phyloP scores from a whole-genome alignment of 1,139 yeast genomes.

The Hansenula lynferdii region DNA sequence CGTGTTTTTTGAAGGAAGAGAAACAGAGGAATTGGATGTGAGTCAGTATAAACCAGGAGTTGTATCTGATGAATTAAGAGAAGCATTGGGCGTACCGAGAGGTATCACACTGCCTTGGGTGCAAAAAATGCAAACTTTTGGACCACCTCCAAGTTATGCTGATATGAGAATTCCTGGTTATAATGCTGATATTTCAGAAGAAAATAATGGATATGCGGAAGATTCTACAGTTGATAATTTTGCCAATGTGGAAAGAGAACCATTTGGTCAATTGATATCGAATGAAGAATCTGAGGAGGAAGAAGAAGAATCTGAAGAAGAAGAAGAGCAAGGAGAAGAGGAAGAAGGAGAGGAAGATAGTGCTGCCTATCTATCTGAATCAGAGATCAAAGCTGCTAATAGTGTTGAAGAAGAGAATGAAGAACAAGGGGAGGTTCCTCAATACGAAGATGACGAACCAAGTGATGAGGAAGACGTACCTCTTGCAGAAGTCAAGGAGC shows the following conservation, averaged over 20 bases:
- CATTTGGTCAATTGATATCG: conserved; percentile 40
- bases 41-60: conserved; percentile 60
- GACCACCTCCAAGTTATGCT: conserved; percentile 85
- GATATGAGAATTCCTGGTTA: conserved; percentile 54
- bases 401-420: conserved; percentile 6
- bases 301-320: conserved; percentile 31
- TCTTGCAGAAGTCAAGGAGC: conserved; percentile 18
- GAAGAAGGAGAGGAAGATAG: conserved; percentile 9
- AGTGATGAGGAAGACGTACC: conserved; percentile 19
- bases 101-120: conserved; percentile 83
- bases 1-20: conserved; percentile 75
- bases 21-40: conserved; percentile 41
- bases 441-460: conserved; percentile 8
- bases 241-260: conserved; percentile 20
- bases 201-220: conserved; percentile 29
- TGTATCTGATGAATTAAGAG: conserved; percentile 50
- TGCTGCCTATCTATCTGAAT: neutral
- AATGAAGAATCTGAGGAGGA: conserved; percentile 34
- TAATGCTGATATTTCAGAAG: conserved; percentile 28
- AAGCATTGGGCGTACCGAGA: conserved; percentile 67
- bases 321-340: conserved; percentile 21
- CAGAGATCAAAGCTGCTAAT: conserved; percentile 8
- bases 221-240: conserved; percentile 8
- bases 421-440: conserved; percentile 2
- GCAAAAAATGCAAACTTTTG: conserved; percentile 59